Conservation (phyloP, 257 asterid species). For the Solanum ahanhuiri region DNA sequence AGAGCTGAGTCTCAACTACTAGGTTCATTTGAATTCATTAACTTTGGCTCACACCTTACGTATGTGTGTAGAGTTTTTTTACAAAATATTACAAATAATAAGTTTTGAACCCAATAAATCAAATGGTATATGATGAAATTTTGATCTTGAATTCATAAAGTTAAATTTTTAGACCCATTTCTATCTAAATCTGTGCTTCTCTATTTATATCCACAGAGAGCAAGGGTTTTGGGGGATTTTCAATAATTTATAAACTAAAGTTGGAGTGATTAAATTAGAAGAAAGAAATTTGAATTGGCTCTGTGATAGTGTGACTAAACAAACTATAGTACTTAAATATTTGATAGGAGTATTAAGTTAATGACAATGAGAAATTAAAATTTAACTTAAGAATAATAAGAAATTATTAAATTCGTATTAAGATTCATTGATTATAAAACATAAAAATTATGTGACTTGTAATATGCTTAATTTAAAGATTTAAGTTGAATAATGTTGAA, state of each 20-base stretch:
- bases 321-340: not conserved
- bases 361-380: not conserved
- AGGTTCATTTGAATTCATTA: not conserved
- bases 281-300: not conserved
- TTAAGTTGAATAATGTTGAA: not conserved
- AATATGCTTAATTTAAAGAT: not conserved
- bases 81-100: not conserved
- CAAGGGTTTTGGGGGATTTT: not conserved
- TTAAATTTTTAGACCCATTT: not conserved
- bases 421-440: not conserved
- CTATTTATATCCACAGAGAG: not conserved
- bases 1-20: not conserved
- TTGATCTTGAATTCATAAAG: not conserved
- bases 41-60: not conserved
- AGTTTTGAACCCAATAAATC: not conserved
- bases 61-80: not conserved
- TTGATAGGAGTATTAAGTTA: not conserved
- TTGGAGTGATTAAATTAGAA: not conserved
- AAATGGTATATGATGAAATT: not conserved
- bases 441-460: not conserved
- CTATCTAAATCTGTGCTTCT: not conserved
- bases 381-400: not conserved
- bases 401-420: not conserved
- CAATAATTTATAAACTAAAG: not conserved
- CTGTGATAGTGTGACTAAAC: not conserved